Conservation (phyloP, 2,329 filamentous ascomycete species). For the Paecilomyces niveus region DNA sequence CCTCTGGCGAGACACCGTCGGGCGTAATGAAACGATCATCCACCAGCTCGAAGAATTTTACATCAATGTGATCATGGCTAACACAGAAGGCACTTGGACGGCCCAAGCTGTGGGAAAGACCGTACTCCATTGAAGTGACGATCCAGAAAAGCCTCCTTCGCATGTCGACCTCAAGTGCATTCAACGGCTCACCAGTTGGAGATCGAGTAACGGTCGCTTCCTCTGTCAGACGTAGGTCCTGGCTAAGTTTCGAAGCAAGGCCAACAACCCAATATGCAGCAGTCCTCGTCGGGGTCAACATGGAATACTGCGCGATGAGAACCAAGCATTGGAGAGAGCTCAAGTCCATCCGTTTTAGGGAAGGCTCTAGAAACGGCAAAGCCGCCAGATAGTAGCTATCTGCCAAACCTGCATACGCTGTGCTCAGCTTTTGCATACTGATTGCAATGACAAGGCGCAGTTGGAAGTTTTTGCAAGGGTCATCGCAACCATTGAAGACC, state of each 20-base stretch:
- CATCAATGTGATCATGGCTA: slow-evolving; percentile 72
- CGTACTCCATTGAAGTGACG: slow-evolving; percentile 79
- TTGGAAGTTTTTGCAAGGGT: slow-evolving; percentile 81
- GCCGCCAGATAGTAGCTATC: slow-evolving; percentile 93
- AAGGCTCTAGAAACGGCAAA: slow-evolving; percentile 72
- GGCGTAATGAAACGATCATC: slow-evolving; percentile 78
- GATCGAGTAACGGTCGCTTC: slow-evolving; percentile 75
- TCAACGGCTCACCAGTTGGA: slow-evolving; percentile 52
- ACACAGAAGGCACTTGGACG: slow-evolving; percentile 80
- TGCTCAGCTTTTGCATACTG: slow-evolving; percentile 84
- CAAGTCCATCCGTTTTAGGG: slow-evolving; percentile 81
- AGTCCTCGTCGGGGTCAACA: slow-evolving; percentile 84
- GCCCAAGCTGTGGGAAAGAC: slow-evolving; percentile 79
- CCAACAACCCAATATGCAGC: slow-evolving; percentile 92
- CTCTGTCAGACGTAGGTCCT: slow-evolving; percentile 79
- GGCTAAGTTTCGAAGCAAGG: slow-evolving; percentile 76
- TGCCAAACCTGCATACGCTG: slow-evolving; percentile 83
- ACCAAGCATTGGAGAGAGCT: slow-evolving; percentile 84
- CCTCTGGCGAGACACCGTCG: slow-evolving; percentile 62
- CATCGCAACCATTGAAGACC: slow-evolving; percentile 67
- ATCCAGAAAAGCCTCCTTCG: slow-evolving; percentile 83
- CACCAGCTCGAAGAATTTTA: slow-evolving; percentile 74
- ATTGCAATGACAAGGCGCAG: slow-evolving; percentile 90
- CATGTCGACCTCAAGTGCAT: slow-evolving; percentile 79
- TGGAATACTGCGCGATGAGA: slow-evolving; percentile 82